phyloP scores from a whole-genome alignment of 2,329 filamentous ascomycete genomes.

The Colletotrichum musae region DNA sequence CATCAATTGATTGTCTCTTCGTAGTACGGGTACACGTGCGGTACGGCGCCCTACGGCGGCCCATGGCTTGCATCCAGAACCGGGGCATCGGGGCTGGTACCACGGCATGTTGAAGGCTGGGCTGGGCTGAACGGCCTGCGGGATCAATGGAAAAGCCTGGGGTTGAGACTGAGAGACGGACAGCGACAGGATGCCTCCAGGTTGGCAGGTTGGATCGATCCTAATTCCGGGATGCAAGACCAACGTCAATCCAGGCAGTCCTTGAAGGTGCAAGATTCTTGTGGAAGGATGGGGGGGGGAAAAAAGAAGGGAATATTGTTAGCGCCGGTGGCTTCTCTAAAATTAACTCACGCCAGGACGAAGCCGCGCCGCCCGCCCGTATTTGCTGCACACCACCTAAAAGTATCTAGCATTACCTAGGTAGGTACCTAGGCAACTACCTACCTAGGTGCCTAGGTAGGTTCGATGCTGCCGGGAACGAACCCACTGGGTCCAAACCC shows the following conservation, averaged over 20 bases:
- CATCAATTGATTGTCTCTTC: not conserved
- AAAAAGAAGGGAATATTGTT: not conserved
- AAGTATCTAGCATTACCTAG: no score
- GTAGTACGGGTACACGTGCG: no score
- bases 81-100: slow-evolving; percentile 5
- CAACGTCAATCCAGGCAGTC: slow-evolving; percentile 9
- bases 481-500: not conserved
- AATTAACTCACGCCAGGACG: slow-evolving; percentile 26
- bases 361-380: slow-evolving; percentile 14
- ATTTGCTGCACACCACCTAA: not conserved
- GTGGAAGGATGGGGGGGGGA: no score
- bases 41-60: not conserved
- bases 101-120: slow-evolving; percentile 18
- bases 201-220: not conserved
- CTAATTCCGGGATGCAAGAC: no score
- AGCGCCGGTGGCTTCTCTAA: slow-evolving; percentile 32
- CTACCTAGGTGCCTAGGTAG: no score
- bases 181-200: not conserved
- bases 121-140: no score
- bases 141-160: no score
- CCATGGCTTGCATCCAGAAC: slow-evolving; percentile 15
- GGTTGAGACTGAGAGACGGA: not conserved
- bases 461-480: no score
- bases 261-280: not conserved
- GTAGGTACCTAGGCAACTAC: no score